These are phyloP conservation scores for Mycena leptocephala DNA, from an alignment of 768 basidiomycete genomes.

Conservation along the genomic window DNA sequence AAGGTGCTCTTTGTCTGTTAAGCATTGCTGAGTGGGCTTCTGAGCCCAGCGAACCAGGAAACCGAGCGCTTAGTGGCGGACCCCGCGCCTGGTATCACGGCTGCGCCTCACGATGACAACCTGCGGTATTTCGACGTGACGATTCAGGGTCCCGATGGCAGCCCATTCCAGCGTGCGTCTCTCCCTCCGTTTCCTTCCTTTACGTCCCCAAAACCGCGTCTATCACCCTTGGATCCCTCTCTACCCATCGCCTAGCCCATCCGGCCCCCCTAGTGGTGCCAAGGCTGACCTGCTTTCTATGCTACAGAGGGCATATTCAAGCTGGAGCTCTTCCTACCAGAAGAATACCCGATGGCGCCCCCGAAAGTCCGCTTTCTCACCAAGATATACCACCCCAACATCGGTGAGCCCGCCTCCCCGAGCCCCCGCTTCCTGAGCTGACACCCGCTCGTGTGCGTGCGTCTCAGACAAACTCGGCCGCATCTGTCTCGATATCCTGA, in stretches of 20 bases:
- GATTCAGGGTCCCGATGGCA: conserved; percentile 94
- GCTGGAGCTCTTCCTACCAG: conserved; percentile 97
- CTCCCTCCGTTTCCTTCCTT: background rate
- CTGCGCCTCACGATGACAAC: conserved; percentile 96
- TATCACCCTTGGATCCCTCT: background rate
- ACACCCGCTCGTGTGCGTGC: conserved; percentile 13
- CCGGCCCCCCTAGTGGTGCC: background rate
- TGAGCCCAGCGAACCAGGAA: conserved; percentile 71
- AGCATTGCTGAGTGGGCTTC: conserved; percentile 4
- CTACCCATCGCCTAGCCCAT: background rate
- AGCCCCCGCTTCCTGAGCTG: background rate
- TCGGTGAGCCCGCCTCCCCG: conserved; percentile 70
- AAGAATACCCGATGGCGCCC: conserved; percentile 99
- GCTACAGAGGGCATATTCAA: conserved; percentile 89
- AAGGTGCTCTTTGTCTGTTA: conserved; percentile 53
- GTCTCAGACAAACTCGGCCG: conserved; percentile 96
- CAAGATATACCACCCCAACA: conserved; percentile 99
- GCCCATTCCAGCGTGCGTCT: conserved; percentile 87
- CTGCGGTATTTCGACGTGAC: conserved; percentile 98
- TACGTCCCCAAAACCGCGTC: conserved; percentile 5
- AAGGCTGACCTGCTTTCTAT: background rate
- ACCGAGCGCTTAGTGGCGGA: conserved; percentile 97
- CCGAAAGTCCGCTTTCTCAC: conserved; percentile 98
- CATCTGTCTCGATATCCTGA: conserved; percentile 98
- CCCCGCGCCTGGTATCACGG: conserved; percentile 98